These are phyloP conservation scores for Apocynum venetum DNA, from an alignment of 257 asterid genomes.

Conservation along the genomic window DNA sequence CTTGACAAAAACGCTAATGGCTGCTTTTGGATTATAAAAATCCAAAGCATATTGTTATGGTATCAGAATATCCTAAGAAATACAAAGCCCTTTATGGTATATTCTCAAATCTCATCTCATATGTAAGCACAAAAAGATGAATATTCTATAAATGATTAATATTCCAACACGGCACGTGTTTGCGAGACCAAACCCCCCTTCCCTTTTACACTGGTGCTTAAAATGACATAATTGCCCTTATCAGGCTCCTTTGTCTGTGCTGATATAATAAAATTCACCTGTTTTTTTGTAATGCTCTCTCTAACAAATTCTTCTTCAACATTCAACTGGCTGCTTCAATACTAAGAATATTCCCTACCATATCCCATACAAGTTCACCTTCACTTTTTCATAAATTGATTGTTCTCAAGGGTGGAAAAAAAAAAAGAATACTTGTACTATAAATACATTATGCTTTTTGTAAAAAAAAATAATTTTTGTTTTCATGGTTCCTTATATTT, in stretches of 20 bases:
- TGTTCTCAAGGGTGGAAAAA: no score
- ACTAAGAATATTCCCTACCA: not conserved
- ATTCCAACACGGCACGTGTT: constrained; percentile 10
- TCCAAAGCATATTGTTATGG: constrained; percentile 14
- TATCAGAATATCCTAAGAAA: not conserved
- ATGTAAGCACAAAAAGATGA: constrained; percentile 28
- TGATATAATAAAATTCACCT: no score
- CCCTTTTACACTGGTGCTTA: not conserved
- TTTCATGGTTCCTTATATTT: no score
- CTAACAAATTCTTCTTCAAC: no score
- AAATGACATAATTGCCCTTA: constrained; percentile 18
- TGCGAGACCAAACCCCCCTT: not conserved
- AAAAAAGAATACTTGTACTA: no score
- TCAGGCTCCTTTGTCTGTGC: not conserved
- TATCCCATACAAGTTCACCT: not conserved
- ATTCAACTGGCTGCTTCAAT: not conserved
- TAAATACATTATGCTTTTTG: no score
- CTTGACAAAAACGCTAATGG: not conserved
- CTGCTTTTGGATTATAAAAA: constrained; percentile 11
- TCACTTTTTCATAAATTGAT: not conserved
- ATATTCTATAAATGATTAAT: constrained; percentile 43
- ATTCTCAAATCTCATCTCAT: constrained; percentile 28
- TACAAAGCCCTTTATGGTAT: constrained; percentile 32
- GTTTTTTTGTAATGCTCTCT: no score
- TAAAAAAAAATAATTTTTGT: no score